Evolutionary conservation across 495 filamentous ascomycete species (phyloP), one percentile per base, ranked within the genome.

Genomic region (Aspergillus heteromorphus): DNA sequence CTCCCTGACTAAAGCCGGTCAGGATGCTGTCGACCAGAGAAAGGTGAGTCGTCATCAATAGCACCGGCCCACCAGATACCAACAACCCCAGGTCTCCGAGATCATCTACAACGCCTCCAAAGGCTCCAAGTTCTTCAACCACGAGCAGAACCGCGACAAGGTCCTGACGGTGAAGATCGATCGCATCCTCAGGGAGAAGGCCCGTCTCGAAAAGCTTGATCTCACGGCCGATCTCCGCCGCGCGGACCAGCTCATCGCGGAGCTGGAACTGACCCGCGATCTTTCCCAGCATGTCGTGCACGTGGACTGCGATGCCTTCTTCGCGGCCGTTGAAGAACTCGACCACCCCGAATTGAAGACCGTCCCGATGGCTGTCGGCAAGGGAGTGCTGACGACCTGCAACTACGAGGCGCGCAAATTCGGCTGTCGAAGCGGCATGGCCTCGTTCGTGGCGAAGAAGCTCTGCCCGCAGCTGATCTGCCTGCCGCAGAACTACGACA

Each of bases 281-380:
- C 73, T 97, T n/a, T 79, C 81, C 11, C 93, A 97, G 65, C 73
- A 81, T 45, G 81, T 97, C 21, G 85, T 97, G 0, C 93, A 99
- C 66, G 78, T 99, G 27, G 93, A 99, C 69, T 99, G 93, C 68
- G 93, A 99, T 73, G 93, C 95, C 17, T 99, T 99, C 73, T 99
- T 92, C 63, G 93, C 93, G 0, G 89, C 92, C 0, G 95, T 97
- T 7, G 93, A 97, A 68, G 90, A 89, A 61, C 80, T 99, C 21
- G 91, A 96, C 65, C 79, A 87, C 6, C 95, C 93, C 0, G 92
- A 96, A 62, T 80, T 99, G 27, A 88, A 87, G 54, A 79, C 91
- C 48, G 79, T 96, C 0, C 93, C 93, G 0, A 95, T 99, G 74
- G 91, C 93, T 0, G 93, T 97, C 0, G 93, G 93, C 11, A 85